phyloP scores from a whole-genome alignment of 2,329 filamentous ascomycete genomes.

The Botrytis cinerea region DNA sequence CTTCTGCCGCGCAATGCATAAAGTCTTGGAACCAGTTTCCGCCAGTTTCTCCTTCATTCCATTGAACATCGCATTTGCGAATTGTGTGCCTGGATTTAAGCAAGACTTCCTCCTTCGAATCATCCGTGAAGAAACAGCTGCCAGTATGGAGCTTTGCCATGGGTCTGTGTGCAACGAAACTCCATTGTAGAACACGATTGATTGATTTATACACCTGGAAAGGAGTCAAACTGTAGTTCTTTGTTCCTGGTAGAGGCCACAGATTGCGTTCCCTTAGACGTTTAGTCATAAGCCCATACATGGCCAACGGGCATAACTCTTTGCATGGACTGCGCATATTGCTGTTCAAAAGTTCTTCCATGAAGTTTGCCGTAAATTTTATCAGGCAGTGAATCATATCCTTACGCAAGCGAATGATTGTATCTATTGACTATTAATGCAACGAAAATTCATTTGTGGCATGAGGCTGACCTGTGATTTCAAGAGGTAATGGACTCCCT shows the following conservation, averaged over 20 bases:
- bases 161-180: not conserved
- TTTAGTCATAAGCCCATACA: not conserved
- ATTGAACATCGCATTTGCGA: rapidly evolving
- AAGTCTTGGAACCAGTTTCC: rapidly evolving
- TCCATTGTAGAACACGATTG: rapidly evolving
- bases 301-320: not conserved
- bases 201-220: not conserved
- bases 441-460: not conserved
- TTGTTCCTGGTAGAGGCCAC: not conserved
- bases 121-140: not conserved
- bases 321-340: not conserved
- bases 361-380: rapidly evolving
- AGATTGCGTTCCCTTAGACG: rapidly evolving
- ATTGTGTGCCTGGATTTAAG: rapidly evolving
- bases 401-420: not conserved
- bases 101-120: rapidly evolving
- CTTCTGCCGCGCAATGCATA: not conserved
- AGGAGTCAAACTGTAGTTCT: rapidly evolving
- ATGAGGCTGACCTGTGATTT: not conserved
- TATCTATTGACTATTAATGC: rapidly evolving
- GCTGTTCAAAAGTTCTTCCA: rapidly evolving
- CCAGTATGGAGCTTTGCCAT: not conserved
- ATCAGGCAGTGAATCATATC: rapidly evolving
- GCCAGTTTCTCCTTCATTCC: no score
- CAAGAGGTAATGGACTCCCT: not conserved